These are phyloP conservation scores for Furcasterigmium furcatum DNA, from an alignment of 2,329 filamentous ascomycete species.

Conservation along the genomic window DNA sequence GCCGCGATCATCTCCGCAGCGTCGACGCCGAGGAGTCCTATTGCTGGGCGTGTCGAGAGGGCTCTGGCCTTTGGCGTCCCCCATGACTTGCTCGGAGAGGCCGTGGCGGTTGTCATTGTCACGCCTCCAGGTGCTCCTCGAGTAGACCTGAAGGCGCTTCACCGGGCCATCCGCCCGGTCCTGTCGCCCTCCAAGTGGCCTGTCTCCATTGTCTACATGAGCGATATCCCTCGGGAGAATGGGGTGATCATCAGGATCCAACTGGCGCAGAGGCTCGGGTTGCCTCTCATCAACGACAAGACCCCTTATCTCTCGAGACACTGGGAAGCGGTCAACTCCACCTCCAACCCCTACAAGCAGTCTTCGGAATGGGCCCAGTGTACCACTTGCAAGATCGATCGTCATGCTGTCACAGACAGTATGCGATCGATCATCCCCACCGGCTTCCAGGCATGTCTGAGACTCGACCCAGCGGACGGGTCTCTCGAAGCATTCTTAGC, in stretches of 20 bases:
- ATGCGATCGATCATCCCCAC: constrained; percentile 13
- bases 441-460: constrained; percentile 13
- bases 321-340: constrained; percentile 44
- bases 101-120: constrained; percentile 50
- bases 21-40: constrained; percentile 33
- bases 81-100: constrained; percentile 52
- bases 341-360: constrained; percentile 42
- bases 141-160: constrained; percentile 45
- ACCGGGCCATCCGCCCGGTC: constrained; percentile 39
- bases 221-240: constrained; percentile 50
- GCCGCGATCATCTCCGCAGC: constrained; percentile 48
- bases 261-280: constrained; percentile 41
- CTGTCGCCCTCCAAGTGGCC: constrained; percentile 53
- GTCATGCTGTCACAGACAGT: constrained; percentile 18
- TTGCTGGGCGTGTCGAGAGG: constrained; percentile 42
- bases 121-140: constrained; percentile 37
- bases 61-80: constrained; percentile 50
- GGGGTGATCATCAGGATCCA: constrained; percentile 54
- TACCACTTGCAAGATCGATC: constrained; percentile 26
- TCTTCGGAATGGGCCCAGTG: constrained; percentile 35
- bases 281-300: constrained; percentile 40
- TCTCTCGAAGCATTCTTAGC: constrained; percentile 17
- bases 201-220: constrained; percentile 49
- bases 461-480: constrained; percentile 1
- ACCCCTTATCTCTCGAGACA: constrained; percentile 41